Percentiles rank a stretch among this genome's conserved stretches.
Evolutionary conservation across 2,329 filamentous ascomycete species (phyloP).

Genomic region (Aspergillus texensis): DNA sequence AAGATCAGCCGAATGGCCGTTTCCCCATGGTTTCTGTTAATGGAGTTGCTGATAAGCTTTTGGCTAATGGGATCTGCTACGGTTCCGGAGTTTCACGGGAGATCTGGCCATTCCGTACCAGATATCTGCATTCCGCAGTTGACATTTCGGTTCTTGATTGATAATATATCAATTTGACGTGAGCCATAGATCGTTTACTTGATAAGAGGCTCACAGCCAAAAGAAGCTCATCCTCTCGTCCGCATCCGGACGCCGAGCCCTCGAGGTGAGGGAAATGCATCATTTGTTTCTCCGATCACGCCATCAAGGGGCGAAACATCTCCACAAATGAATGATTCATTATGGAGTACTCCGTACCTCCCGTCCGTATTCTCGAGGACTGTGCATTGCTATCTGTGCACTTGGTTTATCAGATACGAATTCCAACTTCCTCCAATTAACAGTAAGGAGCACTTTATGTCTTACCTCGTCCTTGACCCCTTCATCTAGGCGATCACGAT

Average conservation of each 20-base stretch:
- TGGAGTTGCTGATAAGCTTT: neutral
- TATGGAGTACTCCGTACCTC: too few species aligned
- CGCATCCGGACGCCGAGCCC: neutral
- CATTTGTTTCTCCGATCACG: constrained; percentile 19
- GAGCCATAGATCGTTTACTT: neutral
- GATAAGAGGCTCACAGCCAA: neutral
- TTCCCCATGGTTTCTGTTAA: neutral
- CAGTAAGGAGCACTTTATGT: constrained; percentile 1
- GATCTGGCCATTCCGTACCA: neutral
- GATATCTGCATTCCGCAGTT: too few species aligned
- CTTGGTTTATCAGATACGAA: neutral
- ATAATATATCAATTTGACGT: neutral
- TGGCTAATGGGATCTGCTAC: neutral
- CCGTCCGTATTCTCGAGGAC: neutral
- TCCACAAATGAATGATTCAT: neutral
- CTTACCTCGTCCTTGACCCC: neutral
- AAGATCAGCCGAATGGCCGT: constrained; percentile 12
- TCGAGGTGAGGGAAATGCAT: constrained; percentile 4
- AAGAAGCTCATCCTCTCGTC: neutral
- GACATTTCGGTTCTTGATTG: too few species aligned
- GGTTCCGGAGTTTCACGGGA: neutral
- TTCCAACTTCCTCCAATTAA: neutral
- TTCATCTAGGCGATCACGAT: neutral
- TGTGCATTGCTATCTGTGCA: neutral
- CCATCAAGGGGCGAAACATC: constrained; percentile 14